Base-by-base conservation (phyloP, 805 yeast genomes). In the Wickerhamiella kurtzmanii region DNA sequence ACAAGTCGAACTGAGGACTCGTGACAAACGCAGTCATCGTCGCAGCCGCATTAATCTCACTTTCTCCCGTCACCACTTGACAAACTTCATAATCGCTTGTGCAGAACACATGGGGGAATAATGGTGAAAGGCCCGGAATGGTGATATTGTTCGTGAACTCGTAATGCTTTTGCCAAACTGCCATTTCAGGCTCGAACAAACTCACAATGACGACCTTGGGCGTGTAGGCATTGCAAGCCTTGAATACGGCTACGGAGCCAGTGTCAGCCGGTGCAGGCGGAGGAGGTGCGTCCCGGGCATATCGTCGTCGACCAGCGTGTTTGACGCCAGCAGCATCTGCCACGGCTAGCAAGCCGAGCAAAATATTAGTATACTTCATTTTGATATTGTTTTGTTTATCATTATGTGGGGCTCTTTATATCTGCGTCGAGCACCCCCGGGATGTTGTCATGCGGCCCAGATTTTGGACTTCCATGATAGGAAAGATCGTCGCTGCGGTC, bases 11-110 rank as follows among this genome's bases (percentile, higher is more conserved):
- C 48, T 67, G 55, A 37, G 80, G 76, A 48, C 69, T 67, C 58
- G 76, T 65, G 9, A 72, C 60, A 52, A 79, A 62, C 4, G 83
- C 79, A 38, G 74, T 69, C 48, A 77, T 58, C 20, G 81, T 67
- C 21, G 77, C 52, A 15, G 83, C 82, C 36, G 83, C 83, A 55
- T 79, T 79, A 53, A 76, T 71, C 59, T 78, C 82, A 52, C 78
- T 79, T 63, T 77, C 83, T 46, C 84, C 84, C n/a, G 80, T 74
- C 41, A 80, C 75, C 46, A 77, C 57, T 57, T 76, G 77, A 67
- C 82, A 78, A 22, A 79, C 60, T 22, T 72, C 59, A 63, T 69
- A 72, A 64, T 75, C 67, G 35, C 64, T 55, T 48, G 71, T 71
- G 63, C 83, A 78, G 64, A 72, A 75, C 44, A 79, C 66, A 18